Base-by-base conservation (phyloP, 2,329 filamentous ascomycete genomes). In the Penicillium sp. region DNA sequence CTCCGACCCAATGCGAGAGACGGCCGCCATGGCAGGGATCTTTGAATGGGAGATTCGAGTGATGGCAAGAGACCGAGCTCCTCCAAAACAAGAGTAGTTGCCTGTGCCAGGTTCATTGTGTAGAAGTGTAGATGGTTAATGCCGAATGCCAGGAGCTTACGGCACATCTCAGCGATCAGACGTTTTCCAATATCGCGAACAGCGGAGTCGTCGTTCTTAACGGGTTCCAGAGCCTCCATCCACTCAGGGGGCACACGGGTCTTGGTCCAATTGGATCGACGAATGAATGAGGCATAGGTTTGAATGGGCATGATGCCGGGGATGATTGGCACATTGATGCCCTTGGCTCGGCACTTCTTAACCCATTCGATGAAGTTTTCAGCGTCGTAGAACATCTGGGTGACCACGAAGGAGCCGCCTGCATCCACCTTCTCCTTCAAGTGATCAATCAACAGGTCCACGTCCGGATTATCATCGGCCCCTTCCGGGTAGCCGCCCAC, bases 331-430 rank as follows among this genome's bases (percentile, higher is more conserved):
- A 93, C 78, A 24, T 75, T 84, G 65, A 98, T 92, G 42, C 93
- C 93, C 64, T 83, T 84, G 45, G 85, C 89, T 43, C 91, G 86
- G 51, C 92, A 90, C 68, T 88, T 93, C 59, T 81, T 78, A 32
- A 95, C 87, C 93, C 93, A 98, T 46, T 84, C 81, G 46, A 97
- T 73, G 72, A 98, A 98, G 67, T 93, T 92, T 65, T 98, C 92
- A 43, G 83, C 91, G 65, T 98, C 92, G 76, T 98, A 98, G 74
- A 97, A 97, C 93, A 98, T 98, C 75, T 98, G 93, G 0, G 93
- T 97, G 46, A 98, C 88, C 56, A 98, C 88, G 68, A 97, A 98
- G 6, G 87, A 86, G 54, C 87, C 91, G 44, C 93, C 93, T 51
- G 89, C 88, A 67, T 98, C 93, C 29, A 97, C 86, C 76, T 98